Percentiles rank a stretch among this genome's conserved stretches.
phyloP scores from a whole-genome alignment of 2,329 filamentous ascomycete genomes.

The Orbilia brochopaga region DNA sequence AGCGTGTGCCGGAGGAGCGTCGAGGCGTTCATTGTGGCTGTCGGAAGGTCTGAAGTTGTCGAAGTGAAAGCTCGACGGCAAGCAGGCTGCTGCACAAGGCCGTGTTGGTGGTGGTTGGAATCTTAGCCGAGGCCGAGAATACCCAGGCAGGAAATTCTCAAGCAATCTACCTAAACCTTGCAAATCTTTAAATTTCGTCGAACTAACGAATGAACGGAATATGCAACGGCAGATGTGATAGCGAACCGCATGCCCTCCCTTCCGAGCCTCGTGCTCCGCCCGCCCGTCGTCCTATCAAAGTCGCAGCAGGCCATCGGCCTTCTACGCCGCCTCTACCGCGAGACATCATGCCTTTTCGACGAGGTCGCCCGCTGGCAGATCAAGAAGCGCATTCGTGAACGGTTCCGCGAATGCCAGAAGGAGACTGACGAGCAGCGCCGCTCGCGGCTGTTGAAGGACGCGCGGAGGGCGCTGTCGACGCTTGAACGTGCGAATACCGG shows the following conservation, averaged over 20 bases:
- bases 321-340: conserved; percentile 48
- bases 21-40: conserved; percentile 28
- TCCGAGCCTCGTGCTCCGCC: conserved; percentile 41
- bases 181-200: neutral
- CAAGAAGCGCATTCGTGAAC: conserved; percentile 46
- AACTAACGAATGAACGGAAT: no score
- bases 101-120: conserved; percentile 33
- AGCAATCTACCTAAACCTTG: no score
- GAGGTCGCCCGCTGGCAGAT: conserved; percentile 52
- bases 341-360: conserved; percentile 54
- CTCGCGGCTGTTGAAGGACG: conserved; percentile 51
- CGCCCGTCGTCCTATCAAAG: conserved; percentile 36
- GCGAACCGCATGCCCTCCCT: conserved; percentile 32
- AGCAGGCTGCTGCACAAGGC: conserved; percentile 26
- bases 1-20: conserved; percentile 31
- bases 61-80: neutral
- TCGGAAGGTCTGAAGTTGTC: neutral
- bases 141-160: conserved; percentile 24
- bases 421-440: conserved; percentile 22
- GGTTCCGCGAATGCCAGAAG: conserved; percentile 48
- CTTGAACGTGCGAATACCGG: conserved; percentile 53
- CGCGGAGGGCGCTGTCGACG: conserved; percentile 51
- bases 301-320: conserved; percentile 32
- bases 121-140: conserved; percentile 45
- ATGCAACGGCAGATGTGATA: neutral